phyloP scores from a whole-genome alignment of 176 grass and related monocot genomes.

The Ensete ventricosum region DNA sequence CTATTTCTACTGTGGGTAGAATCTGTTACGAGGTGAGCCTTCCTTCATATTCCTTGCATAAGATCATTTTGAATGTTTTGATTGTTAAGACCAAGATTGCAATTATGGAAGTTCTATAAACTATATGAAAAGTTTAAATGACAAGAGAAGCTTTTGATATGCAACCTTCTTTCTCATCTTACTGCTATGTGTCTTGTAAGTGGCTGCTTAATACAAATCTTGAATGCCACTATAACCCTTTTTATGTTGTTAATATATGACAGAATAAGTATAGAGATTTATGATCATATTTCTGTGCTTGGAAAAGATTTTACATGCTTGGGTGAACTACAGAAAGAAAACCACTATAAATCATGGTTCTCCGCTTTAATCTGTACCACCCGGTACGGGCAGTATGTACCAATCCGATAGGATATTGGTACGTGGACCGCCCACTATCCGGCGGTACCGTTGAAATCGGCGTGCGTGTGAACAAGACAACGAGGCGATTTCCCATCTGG shows the following conservation, averaged over 20 bases:
- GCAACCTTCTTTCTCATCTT: neutral
- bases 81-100: neutral
- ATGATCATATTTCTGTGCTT: too few species aligned
- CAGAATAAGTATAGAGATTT: too few species aligned
- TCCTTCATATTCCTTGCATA: neutral
- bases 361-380: too few species aligned
- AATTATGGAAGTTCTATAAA: neutral
- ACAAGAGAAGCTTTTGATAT: neutral
- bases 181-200: neutral
- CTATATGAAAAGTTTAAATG: neutral
- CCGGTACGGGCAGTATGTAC: too few species aligned
- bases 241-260: neutral
- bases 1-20: conserved; percentile 32
- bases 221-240: neutral
- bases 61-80: conserved; percentile 2
- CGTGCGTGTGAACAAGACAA: too few species aligned
- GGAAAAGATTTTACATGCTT: neutral
- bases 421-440: too few species aligned
- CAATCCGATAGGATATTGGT: too few species aligned
- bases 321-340: neutral
- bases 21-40: conserved; percentile 83
- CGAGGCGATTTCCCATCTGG: too few species aligned
- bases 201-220: neutral
- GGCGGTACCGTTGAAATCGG: too few species aligned
- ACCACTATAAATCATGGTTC: neutral